These are phyloP conservation scores for Berberis vulgaris DNA, from an alignment of 164 flowering plant species.

Conservation along the genomic window DNA sequence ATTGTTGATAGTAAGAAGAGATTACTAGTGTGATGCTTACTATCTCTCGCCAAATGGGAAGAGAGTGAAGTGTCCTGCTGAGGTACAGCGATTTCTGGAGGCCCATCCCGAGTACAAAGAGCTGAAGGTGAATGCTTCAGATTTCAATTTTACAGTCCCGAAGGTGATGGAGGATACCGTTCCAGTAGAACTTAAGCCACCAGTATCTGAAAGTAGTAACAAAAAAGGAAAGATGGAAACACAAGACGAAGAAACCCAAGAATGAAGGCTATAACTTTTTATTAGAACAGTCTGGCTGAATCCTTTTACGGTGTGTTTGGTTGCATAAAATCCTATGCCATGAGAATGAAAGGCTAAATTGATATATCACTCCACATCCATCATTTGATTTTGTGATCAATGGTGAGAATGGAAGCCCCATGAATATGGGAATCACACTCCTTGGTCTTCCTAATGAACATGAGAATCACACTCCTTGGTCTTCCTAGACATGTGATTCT, in stretches of 20 bases:
- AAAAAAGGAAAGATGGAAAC: constrained; percentile 18
- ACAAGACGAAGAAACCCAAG: neutral
- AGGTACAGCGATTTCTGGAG: constrained; percentile 38
- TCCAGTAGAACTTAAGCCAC: constrained; percentile 24
- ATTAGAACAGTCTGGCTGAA: neutral
- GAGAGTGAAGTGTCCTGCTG: constrained; percentile 38
- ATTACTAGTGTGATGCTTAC: constrained; percentile 52
- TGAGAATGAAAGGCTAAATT: too few species aligned
- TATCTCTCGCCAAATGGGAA: constrained; percentile 57
- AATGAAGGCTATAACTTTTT: neutral
- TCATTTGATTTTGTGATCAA: too few species aligned
- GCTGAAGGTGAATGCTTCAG: constrained; percentile 17
- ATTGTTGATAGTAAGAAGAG: constrained; percentile 41
- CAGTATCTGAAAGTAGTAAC: constrained; percentile 7
- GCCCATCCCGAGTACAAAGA: constrained; percentile 38
- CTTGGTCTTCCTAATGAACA: too few species aligned
- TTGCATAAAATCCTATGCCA: too few species aligned
- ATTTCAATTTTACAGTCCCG: constrained; percentile 52
- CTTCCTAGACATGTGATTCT: too few species aligned
- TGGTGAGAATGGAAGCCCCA: too few species aligned
- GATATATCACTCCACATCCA: too few species aligned
- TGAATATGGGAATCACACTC: too few species aligned
- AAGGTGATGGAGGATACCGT: constrained; percentile 61
- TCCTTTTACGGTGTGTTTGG: too few species aligned
- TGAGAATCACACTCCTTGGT: too few species aligned